Conservation (phyloP, 2,329 filamentous ascomycete genomes). For the Monilinia aucupariae region DNA sequence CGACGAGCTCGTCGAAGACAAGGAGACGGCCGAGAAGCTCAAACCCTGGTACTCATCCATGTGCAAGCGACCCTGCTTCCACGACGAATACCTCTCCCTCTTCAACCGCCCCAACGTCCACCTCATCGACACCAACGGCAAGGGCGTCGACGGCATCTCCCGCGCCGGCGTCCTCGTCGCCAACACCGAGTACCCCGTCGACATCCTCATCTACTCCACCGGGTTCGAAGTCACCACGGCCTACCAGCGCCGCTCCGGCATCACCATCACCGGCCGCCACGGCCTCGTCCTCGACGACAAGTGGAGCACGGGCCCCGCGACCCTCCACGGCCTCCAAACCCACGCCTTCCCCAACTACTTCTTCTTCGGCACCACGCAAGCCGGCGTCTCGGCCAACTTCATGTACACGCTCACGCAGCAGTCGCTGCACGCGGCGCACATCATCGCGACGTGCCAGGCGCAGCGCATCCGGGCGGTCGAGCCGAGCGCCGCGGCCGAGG, state of each 20-base stretch:
- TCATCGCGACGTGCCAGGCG: conserved; percentile 5
- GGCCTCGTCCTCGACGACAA: conserved; percentile 9
- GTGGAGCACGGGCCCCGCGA: conserved; percentile 5
- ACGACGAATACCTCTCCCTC: conserved; percentile 51
- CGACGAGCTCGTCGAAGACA: conserved; percentile 40
- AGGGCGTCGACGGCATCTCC: conserved; percentile 38
- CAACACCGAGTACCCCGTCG: conserved; percentile 43
- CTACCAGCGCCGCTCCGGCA: conserved; percentile 11
- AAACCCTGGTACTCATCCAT: conserved; percentile 49
- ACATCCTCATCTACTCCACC: conserved; percentile 53
- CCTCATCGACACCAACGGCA: conserved; percentile 47
- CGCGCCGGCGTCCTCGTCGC: conserved; percentile 43
- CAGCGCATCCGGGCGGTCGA: conserved; percentile 4
- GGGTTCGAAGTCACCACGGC: conserved; percentile 48
- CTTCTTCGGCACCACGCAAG: conserved; percentile 13
- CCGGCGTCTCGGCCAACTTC: conserved; percentile 13
- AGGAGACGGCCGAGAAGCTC: conserved; percentile 41
- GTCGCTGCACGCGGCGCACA: conserved; percentile 5
- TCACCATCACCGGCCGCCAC: background rate
- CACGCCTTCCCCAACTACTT: conserved; percentile 13
- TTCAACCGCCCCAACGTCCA: conserved; percentile 43
- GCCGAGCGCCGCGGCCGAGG: background rate
- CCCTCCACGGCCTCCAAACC: conserved; percentile 13
- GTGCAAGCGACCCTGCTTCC: conserved; percentile 50
- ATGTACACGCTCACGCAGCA: conserved; percentile 10